Base-by-base conservation (phyloP, 306 rosid species). In the Ochetophila trinervis region DNA sequence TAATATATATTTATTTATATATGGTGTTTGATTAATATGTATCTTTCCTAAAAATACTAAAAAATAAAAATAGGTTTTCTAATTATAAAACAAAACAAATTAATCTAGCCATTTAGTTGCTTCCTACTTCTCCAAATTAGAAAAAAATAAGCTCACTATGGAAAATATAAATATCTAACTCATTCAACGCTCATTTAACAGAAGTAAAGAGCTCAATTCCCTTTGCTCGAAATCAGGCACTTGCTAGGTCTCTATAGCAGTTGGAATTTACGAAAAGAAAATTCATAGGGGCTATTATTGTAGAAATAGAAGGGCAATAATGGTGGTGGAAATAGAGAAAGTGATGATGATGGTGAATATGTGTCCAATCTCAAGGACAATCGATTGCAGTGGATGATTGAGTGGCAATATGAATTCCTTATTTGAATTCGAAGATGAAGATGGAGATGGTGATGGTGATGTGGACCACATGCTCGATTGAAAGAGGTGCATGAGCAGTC, bases 391-490 rank as follows among this genome's bases (percentile, higher is more conserved):
- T 71, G 76, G 81, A 77, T 74, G 62, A 77, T 78, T 74, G 84
- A 81, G 83, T 74, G 86, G 88, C 77, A 74, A 32, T 64, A 69
- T 73, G 50, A 65, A 74, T 78, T 73, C 83, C 77, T 69, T 30
- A 59, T 75, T 80, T 79, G 85, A 75, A 82, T 67, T 64, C 64
- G 49, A 72, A 57, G 47, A 47, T 47, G 23, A 47, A 44, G 34
- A 56, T 65, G 57, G 79, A 63, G 87, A 85, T 77, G 70, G 75
- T 77, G 87, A 85, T 77, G 70, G 75, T 77, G 79, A 77, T 60
- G 80, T 85, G 86, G 88, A 76, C 87, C 91, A 81, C 85, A 73
- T 58, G 71, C 35, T 48, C 67, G 82, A 77, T 72, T 40, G 60
- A 53, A 80, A 75, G 78, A 64, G 76, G 68, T 67, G 69, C 70